phyloP scores from a whole-genome alignment of 2,329 filamentous ascomycete genomes.

The Sporothrix mexicana region DNA sequence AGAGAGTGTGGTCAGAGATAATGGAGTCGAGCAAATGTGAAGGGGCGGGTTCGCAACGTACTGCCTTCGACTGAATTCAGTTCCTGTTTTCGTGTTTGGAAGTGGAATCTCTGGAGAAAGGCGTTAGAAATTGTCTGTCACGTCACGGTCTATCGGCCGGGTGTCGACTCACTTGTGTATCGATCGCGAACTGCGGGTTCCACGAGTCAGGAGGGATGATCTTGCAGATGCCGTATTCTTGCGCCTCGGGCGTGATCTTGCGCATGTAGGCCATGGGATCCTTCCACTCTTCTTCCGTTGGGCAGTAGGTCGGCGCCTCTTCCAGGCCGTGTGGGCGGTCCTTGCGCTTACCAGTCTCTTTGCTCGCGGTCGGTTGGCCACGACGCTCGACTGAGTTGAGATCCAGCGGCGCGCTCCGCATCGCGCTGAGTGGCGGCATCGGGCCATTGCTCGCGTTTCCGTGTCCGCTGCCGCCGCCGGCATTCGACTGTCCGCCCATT shows the following conservation, averaged over 20 bases:
- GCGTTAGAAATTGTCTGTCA: background rate
- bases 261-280: constrained; percentile 93
- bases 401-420: constrained; percentile 72
- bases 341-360: constrained; percentile 77
- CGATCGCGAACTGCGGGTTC: constrained; percentile 94
- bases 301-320: constrained; percentile 88
- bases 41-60: constrained; percentile 53
- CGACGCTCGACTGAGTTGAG: constrained; percentile 89
- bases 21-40: background rate
- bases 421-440: constrained; percentile 61
- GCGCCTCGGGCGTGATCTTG: constrained; percentile 86
- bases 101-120: constrained; percentile 82
- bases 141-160: too few species aligned
- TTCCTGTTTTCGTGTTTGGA: constrained; percentile 93
- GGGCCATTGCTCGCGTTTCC: constrained; percentile 40
- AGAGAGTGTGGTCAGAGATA: constrained; percentile 35
- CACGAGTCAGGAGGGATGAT: constrained; percentile 92
- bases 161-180: constrained; percentile 77
- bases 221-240: constrained; percentile 90
- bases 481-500: constrained; percentile 54
- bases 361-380: constrained; percentile 76
- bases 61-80: constrained; percentile 98
- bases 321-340: constrained; percentile 81
- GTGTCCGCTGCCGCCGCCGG: constrained; percentile 36
- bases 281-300: constrained; percentile 91